Evolutionary conservation across 371 early-diverging fungal species (phyloP), one percentile per base, ranked within the genome.

Genomic region (Syncephalastrum racemosum): DNA sequence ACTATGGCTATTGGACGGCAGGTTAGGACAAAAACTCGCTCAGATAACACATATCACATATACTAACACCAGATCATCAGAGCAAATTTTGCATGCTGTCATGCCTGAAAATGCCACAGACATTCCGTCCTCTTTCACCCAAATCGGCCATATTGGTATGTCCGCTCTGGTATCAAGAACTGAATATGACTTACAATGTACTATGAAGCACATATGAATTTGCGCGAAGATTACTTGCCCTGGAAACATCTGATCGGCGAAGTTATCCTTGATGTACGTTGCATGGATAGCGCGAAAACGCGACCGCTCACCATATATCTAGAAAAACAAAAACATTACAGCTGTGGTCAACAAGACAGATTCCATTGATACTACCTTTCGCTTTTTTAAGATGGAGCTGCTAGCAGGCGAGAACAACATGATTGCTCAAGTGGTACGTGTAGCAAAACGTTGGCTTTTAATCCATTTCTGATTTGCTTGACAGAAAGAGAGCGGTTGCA

Each of bases 261-360:
- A 74, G 90, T 98, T 3, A 88, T 99, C 41, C 73, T 98, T 62
- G 98, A 98, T 75, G 91, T 90, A 79, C 66, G 76, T 67, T 43
- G 27, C 22, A 24, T 16, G 24, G 12, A 7, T 12, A 23, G 5
- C 18, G n/a, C 20, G 2, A 42, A 23, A 5, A 24, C 56, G 19
- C 13, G 43, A 51, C n/a, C 15, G 18, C 25, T n/a, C 45, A 39
- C 10, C 36, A 31, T 31, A 12, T 8, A 42, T 40, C n/a, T 67
- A 91, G 90, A 99, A 98, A 88, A 91, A 90, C 69, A 85, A 86
- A n/a, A 82, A 83, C 36, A 85, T 99, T 24, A 75, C 75, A 40
- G 96, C 92, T 3, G 97, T 99, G 1, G 98, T 99, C 52, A 98
- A 97, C 82, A 99, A 99, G 77, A 82, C 84, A 16, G 93, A 91